phyloP scores from a whole-genome alignment of 2,329 filamentous ascomycete species.

The Verticillium klebahnii region DNA sequence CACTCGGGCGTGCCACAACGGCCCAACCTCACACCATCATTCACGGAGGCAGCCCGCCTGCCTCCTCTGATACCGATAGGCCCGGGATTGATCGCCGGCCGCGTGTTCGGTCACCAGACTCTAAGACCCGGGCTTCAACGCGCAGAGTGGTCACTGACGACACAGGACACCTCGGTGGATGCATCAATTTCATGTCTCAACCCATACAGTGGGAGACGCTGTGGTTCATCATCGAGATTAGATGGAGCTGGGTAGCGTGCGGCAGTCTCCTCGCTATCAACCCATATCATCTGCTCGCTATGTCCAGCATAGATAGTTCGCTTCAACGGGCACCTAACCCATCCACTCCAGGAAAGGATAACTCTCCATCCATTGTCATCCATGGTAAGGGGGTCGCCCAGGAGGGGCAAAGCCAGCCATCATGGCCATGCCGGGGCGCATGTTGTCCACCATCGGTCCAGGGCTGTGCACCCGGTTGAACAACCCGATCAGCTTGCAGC shows the following conservation, averaged over 20 bases:
- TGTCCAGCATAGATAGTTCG: not conserved
- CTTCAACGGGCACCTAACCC: too few species aligned
- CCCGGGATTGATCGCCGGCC: not conserved
- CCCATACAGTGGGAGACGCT: not conserved
- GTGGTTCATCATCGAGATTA: not conserved
- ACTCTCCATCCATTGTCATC: constrained; percentile 10
- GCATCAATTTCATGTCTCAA: not conserved
- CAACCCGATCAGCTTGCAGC: constrained; percentile 69
- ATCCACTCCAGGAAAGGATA: too few species aligned
- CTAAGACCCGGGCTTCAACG: too few species aligned
- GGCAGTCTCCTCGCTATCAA: not conserved
- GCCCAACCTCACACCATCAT: not conserved
- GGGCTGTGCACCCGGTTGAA: constrained; percentile 60
- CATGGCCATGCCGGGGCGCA: constrained; percentile 27
- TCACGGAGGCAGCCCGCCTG: not conserved
- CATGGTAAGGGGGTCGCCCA: constrained; percentile 27
- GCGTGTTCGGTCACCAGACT: not conserved
- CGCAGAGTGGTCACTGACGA: too few species aligned
- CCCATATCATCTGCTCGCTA: not conserved
- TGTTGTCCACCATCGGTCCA: constrained; percentile 13
- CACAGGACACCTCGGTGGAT: too few species aligned
- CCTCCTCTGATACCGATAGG: not conserved
- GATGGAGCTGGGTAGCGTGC: not conserved
- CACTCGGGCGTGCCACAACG: not conserved
- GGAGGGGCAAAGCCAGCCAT: constrained; percentile 30